These are phyloP conservation scores for Phytophthora pseudosyringae DNA, from an alignment of 352 stramenopile species.

Conservation along the genomic window DNA sequence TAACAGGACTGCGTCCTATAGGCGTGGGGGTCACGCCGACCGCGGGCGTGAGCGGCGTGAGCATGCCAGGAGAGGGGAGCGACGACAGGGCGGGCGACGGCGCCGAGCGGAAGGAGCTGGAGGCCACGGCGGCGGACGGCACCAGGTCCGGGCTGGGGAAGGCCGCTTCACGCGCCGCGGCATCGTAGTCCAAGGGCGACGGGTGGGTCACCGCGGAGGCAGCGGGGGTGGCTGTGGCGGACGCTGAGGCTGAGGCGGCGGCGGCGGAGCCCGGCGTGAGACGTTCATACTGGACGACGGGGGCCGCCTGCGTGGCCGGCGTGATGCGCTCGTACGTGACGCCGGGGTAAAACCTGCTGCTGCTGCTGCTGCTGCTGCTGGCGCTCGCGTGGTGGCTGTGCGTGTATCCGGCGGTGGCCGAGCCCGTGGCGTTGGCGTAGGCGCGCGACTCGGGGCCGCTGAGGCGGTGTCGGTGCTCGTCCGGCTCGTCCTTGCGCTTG, in stretches of 20 bases:
- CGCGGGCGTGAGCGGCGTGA: slow-evolving; percentile 48
- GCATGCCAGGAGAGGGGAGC: slow-evolving; percentile 59
- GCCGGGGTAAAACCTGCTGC: slow-evolving; percentile 39
- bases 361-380: slow-evolving; percentile 20
- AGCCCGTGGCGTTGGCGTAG: slow-evolving; percentile 38
- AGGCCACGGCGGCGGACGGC: slow-evolving; percentile 29
- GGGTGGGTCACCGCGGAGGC: slow-evolving; percentile 13
- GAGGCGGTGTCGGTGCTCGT: slow-evolving; percentile 20
- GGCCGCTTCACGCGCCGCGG: slow-evolving; percentile 39
- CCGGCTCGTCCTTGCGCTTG: slow-evolving; percentile 58
- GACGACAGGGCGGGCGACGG: slow-evolving; percentile 48
- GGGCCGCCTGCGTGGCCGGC: slow-evolving; percentile 20
- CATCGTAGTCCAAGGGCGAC: slow-evolving; percentile 53
- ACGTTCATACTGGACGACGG: slow-evolving; percentile 58
- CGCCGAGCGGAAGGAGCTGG: slow-evolving; percentile 40
- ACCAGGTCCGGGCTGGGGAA: slow-evolving; percentile 47
- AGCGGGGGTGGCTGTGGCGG: background rate
- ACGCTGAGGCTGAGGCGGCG: background rate
- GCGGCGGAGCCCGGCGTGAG: slow-evolving; percentile 45
- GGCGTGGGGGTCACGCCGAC: slow-evolving; percentile 14
- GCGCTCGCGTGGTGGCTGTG: slow-evolving; percentile 16
- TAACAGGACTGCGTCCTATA: slow-evolving; percentile 41
- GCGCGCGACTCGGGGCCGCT: slow-evolving; percentile 27
- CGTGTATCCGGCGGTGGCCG: slow-evolving; percentile 18
- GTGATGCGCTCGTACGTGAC: slow-evolving; percentile 64